These are phyloP conservation scores for Suhomyces sp. DNA, from an alignment of 805 yeast genomes.

Conservation along the genomic window DNA sequence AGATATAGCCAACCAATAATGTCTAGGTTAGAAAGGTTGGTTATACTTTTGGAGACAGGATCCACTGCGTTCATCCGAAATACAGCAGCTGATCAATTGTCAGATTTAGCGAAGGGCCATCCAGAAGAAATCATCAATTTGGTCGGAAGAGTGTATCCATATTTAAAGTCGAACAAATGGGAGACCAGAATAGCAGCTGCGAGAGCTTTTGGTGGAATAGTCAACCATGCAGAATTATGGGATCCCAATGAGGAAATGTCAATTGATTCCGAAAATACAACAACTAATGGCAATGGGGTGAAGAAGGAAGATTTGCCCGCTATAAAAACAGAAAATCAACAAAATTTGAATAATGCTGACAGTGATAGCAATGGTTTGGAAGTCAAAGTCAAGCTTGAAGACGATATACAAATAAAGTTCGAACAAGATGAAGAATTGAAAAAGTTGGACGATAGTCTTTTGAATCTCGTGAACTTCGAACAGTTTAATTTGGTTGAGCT, in stretches of 20 bases:
- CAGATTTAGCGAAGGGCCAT: slow-evolving; percentile 89
- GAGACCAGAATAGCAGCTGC: slow-evolving; percentile 96
- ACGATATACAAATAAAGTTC: slow-evolving; percentile 4
- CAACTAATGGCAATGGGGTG: slow-evolving; percentile 8
- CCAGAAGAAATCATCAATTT: slow-evolving; percentile 87
- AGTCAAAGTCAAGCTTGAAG: slow-evolving; percentile 21
- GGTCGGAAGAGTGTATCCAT: slow-evolving; percentile 88
- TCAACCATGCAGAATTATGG: slow-evolving; percentile 75
- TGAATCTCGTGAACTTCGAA: slow-evolving; percentile 45
- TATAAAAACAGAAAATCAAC: slow-evolving; percentile 2
- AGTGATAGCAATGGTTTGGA: not conserved
- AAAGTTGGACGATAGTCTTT: slow-evolving; percentile 38
- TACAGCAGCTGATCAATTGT: slow-evolving; percentile 95
- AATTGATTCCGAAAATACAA: slow-evolving; percentile 3
- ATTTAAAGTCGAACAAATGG: slow-evolving; percentile 80
- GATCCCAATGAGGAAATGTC: slow-evolving; percentile 59
- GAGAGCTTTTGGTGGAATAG: slow-evolving; percentile 90
- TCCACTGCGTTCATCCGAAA: slow-evolving; percentile 90
- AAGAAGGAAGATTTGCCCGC: slow-evolving; percentile 13
- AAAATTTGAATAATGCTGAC: not conserved
- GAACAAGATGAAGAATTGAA: slow-evolving; percentile 39
- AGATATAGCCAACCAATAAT: slow-evolving; percentile 14
- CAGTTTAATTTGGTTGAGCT: slow-evolving; percentile 51
- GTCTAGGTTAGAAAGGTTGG: slow-evolving; percentile 57
- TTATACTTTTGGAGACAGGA: slow-evolving; percentile 79